Percentiles rank a stretch among this genome's conserved stretches.
These are phyloP conservation scores for Plasmodium vivax DNA, from an alignment of 169 alveolate species.

Conservation along the genomic window DNA sequence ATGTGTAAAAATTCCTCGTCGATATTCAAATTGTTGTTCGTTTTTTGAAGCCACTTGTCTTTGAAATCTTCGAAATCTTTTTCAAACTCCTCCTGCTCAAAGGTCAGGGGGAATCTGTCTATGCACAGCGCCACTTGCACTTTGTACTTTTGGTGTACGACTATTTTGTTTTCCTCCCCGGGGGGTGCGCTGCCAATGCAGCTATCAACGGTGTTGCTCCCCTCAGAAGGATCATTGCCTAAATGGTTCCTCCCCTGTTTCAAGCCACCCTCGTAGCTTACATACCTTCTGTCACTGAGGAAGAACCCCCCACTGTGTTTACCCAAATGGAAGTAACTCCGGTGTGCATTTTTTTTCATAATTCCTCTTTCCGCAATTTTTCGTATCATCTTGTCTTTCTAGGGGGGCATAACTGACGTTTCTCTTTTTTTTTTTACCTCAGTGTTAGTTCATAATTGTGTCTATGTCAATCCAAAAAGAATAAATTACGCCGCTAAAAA, in stretches of 20 bases:
- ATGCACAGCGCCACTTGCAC: constrained; percentile 66
- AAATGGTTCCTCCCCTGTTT: neutral
- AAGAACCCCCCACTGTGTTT: neutral
- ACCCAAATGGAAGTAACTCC: neutral
- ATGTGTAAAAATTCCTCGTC: constrained; percentile 69
- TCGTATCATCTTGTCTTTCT: neutral
- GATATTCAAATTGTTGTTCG: constrained; percentile 66
- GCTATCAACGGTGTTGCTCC: neutral
- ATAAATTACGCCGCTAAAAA: neutral
- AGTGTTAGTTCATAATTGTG: neutral
- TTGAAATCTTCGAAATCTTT: constrained; percentile 51
- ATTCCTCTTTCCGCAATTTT: neutral
- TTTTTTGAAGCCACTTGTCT: constrained; percentile 65
- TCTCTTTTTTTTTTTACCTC: neutral
- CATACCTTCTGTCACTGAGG: neutral
- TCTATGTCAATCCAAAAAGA: neutral
- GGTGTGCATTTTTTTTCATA: neutral
- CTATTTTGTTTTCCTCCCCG: constrained; percentile 37
- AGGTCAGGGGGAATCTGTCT: constrained; percentile 64
- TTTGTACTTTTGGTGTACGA: constrained; percentile 68
- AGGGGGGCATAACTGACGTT: neutral
- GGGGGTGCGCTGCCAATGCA: neutral
- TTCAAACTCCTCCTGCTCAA: constrained; percentile 64
- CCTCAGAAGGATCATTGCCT: neutral
- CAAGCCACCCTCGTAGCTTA: neutral